phyloP scores from a whole-genome alignment of 805 yeast species.

The Candida maltosa region DNA sequence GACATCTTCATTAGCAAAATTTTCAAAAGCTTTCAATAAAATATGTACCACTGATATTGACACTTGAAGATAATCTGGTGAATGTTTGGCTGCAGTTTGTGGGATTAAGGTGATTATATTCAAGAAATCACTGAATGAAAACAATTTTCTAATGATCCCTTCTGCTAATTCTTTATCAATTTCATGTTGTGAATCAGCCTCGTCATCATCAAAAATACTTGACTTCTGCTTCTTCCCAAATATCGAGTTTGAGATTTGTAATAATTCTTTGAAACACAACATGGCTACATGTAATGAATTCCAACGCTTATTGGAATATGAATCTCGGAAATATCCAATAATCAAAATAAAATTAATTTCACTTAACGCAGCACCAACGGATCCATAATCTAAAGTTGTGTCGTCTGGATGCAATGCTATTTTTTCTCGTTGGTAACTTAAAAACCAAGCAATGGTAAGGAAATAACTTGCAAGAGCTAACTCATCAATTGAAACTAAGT shows the following conservation, averaged over 20 bases:
- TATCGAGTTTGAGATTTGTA: slow-evolving; percentile 47
- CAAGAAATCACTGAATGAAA: slow-evolving; percentile 60
- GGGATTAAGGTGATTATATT: slow-evolving; percentile 59
- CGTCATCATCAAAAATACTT: slow-evolving; percentile 38
- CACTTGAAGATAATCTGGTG: slow-evolving; percentile 58
- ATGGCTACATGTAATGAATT: slow-evolving; percentile 68
- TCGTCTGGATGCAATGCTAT: slow-evolving; percentile 7
- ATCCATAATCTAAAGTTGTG: slow-evolving; percentile 31
- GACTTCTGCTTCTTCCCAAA: slow-evolving; percentile 20
- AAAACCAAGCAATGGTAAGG: slow-evolving; percentile 69
- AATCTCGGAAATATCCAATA: slow-evolving; percentile 41
- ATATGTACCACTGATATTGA: slow-evolving; percentile 64
- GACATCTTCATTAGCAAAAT: slow-evolving; percentile 56
- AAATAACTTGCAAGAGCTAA: slow-evolving; percentile 48
- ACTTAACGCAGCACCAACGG: slow-evolving; percentile 54
- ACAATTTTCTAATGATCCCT: slow-evolving; percentile 64
- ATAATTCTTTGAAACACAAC: slow-evolving; percentile 61
- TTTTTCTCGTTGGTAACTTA: slow-evolving; percentile 54
- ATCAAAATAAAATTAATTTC: slow-evolving; percentile 59
- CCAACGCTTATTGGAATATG: slow-evolving; percentile 45
- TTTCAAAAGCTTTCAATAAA: slow-evolving; percentile 64
- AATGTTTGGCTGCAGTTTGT: slow-evolving; percentile 57
- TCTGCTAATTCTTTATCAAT: slow-evolving; percentile 44
- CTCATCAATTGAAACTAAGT: slow-evolving; percentile 27
- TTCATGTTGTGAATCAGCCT: slow-evolving; percentile 42